Evolutionary conservation across 2,329 filamentous ascomycete species (phyloP).

Genomic region (Chaetomiaceae sp.): DNA sequence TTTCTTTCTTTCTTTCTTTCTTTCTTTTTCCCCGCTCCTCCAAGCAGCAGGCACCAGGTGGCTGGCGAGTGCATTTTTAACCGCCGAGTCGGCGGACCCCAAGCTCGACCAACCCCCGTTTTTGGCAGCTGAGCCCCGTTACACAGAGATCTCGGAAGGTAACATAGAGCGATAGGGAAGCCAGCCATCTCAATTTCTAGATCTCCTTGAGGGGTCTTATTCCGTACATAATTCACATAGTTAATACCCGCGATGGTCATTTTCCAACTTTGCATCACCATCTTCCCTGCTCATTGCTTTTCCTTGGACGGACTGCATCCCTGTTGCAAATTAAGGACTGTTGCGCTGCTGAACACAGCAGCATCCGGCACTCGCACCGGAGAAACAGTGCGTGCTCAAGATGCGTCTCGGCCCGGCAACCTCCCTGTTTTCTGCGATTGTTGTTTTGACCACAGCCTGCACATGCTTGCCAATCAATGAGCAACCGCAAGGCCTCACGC

Average conservation of each 20-base stretch:
- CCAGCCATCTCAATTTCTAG: constrained; percentile 9
- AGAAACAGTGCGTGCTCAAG: constrained; percentile 17
- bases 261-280: constrained; percentile 1
- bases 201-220: too few relatives aligned
- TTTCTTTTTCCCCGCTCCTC: too few relatives aligned
- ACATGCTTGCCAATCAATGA: constrained; percentile 29
- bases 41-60: too few relatives aligned
- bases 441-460: constrained; percentile 21
- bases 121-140: too few relatives aligned
- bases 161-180: not conserved
- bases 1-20: too few relatives aligned
- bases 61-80: too few relatives aligned
- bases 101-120: too few relatives aligned
- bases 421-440: constrained; percentile 26
- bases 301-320: constrained; percentile 3
- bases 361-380: not conserved
- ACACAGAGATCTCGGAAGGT: not conserved
- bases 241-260: constrained; percentile 1
- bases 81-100: too few relatives aligned
- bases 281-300: constrained; percentile 4
- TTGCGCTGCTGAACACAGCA: not conserved
- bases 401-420: constrained; percentile 30
- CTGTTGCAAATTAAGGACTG: constrained; percentile 1
- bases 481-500: constrained; percentile 22
- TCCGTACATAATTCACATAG: not conserved